These are phyloP conservation scores for Colletotrichum tabaci DNA, from an alignment of 2,329 filamentous ascomycete genomes.

Conservation along the genomic window DNA sequence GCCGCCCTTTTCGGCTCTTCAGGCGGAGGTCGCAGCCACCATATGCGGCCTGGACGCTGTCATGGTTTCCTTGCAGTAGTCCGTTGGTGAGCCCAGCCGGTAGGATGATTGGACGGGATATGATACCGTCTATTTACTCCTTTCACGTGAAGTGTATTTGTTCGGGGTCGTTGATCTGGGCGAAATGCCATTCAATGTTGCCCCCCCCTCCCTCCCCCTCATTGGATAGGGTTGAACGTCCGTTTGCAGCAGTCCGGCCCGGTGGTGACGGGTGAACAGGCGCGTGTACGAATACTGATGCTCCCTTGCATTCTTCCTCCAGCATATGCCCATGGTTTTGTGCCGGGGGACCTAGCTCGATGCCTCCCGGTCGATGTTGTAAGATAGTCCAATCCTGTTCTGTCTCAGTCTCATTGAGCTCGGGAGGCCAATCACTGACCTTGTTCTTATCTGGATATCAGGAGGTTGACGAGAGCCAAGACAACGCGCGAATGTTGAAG, in stretches of 20 bases:
- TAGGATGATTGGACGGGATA: background rate
- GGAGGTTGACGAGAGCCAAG: slow-evolving; percentile 24
- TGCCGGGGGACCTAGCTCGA: slow-evolving; percentile 5
- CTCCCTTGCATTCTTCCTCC: slow-evolving; percentile 26
- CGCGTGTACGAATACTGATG: background rate
- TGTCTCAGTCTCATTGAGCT: slow-evolving; percentile 2
- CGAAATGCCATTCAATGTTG: too few relatives aligned
- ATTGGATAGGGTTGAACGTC: slow-evolving; percentile 1
- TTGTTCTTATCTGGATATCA: slow-evolving; percentile 24
- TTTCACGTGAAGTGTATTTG: background rate
- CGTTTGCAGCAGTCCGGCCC: slow-evolving; percentile 8
- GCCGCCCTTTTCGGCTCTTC: slow-evolving; percentile 1
- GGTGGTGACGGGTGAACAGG: slow-evolving; percentile 1
- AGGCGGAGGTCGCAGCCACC: slow-evolving; percentile 7
- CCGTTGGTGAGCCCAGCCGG: background rate
- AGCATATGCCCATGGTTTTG: slow-evolving; percentile 5
- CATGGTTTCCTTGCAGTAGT: slow-evolving; percentile 26
- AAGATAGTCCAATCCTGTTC: slow-evolving; percentile 2
- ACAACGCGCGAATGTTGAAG: slow-evolving; percentile 19
- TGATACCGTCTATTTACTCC: slow-evolving; percentile 3
- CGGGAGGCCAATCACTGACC: slow-evolving; percentile 21
- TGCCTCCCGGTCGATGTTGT: slow-evolving; percentile 3
- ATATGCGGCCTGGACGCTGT: slow-evolving; percentile 14
- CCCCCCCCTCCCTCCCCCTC: background rate
- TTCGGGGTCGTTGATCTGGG: background rate